Percentiles rank a stretch among this genome's conserved stretches.
Evolutionary conservation across 805 yeast genomes (phyloP).

Genomic region (Scheffersomyces stipitis): DNA sequence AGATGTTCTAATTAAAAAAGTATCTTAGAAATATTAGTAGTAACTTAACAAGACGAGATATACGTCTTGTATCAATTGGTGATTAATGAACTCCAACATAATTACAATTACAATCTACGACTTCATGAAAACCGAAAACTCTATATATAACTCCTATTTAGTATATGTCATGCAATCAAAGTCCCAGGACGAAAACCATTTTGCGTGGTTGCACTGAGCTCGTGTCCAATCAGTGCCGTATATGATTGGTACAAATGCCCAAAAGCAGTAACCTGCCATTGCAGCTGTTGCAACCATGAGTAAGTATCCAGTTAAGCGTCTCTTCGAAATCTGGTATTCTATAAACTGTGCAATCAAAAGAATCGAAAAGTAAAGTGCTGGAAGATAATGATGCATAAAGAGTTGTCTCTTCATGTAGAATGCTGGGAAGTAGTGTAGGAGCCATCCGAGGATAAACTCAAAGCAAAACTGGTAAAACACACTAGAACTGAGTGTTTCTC

Average conservation of each 20-base stretch:
- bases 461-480: conserved; percentile 21
- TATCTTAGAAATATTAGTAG: no score
- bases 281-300: conserved; percentile 18
- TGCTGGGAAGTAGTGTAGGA: conserved; percentile 58
- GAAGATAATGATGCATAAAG: conserved; percentile 48
- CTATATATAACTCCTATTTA: no score
- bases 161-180: conserved; percentile 36
- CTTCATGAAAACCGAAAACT: no score
- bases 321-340: conserved; percentile 38
- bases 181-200: conserved; percentile 43
- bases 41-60: no score
- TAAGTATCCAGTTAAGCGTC: conserved; percentile 22
- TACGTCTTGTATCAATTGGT: no score
- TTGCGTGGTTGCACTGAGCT: conserved; percentile 36
- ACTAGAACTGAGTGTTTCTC: conserved; percentile 11
- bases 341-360: conserved; percentile 43
- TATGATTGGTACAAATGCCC: conserved; percentile 39
- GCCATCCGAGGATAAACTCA: conserved; percentile 56
- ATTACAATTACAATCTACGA: no score
- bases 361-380: conserved; percentile 50
- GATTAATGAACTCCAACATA: no score
- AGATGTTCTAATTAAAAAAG: no score
- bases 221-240: conserved; percentile 49
- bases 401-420: conserved; percentile 38
- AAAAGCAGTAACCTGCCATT: conserved; percentile 25